Evolutionary conservation across 148 eudicot species (phyloP), one percentile per base, ranked within the genome.

Genomic region (Fagopyrum esculentum): DNA sequence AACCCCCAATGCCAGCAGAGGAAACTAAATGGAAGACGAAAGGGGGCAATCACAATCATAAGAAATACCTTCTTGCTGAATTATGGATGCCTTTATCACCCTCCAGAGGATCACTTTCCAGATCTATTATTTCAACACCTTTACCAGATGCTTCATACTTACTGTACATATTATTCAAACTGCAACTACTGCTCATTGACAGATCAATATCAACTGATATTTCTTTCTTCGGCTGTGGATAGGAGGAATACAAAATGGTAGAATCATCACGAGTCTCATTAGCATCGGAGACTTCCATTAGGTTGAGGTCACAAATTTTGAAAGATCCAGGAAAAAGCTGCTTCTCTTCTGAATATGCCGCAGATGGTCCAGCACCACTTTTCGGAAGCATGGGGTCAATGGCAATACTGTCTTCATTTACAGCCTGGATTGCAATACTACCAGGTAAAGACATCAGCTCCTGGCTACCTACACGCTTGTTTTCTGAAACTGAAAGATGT

Each of bases 231-330:
- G 82, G 71, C 73, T 78, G 81, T 60, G 85, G 60, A 74, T 84
- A 63, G 77, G 91, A 82, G 30, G 88, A 87, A 78, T 85, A 84
- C 56, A 85, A 45, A 35, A 83, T 77, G 43, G 73, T 66, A 1
- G 84, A 77, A 69, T 79, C 79, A 69, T 80, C 86, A 79, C 78
- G 91, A 77, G 76, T 83, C 77, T 92, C 96, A 76, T 81, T 82
- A 54, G 74, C 73, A 51, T 94, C 93, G 80, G 90, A 82, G 72
- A 78, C 84, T 77, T 85, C 92, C 85, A 87, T 80, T 43, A 89
- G 88, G 81, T 95, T 95, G 78, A 92, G 96, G 83, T 95, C 99
- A 74, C 89, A 92, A 74, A 89, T 90, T 84, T 90, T 95, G 73
- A 89, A 95, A 16, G 97, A 90, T 73, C 84, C 76, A 7, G 94